Base-by-base conservation (phyloP, 306 rosid species). In the Prunus campanulata region DNA sequence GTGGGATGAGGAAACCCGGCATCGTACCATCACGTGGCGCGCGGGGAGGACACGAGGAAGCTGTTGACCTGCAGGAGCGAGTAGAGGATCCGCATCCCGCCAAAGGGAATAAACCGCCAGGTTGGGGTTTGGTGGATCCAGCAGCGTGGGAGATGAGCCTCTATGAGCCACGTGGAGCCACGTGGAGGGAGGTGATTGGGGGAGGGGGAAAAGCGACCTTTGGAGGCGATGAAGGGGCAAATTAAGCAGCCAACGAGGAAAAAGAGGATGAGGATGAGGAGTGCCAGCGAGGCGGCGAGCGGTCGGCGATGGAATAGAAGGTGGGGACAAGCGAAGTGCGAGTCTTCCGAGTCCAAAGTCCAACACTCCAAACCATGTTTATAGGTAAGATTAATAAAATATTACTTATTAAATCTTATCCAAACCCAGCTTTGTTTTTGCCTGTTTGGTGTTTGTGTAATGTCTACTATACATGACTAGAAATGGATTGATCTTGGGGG, bases 181-280 rank as follows among this genome's bases (percentile, higher is more conserved):
- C 72, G 81, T 66, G 82, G 85, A 66, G 1, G 39, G 14, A 16
- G 2, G 44, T 56, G 6, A 30, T 3, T 6, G 20, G 50, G 16
- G 30, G 78, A 80, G 52, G 78, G 79, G 86, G 83, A 73, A 74
- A 74, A 55, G 24, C 79, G 89, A 54, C 96, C 86, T 25, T 91
- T 89, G 83, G 83, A 78, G 81, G 82, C 0, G 5, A 16, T 11
- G 83, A 86, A 89, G 78, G 80, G 93, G 2, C 90, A 56, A 8
- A 8, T 10, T 35, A 52, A 11, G 70, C 4, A 56, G 27, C 11
- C 25, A 65, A 70, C 61, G 11, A 57, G 20, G 19, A 13, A 60
- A 25, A 44, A 19, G 12, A 6, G 48, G 80, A 13, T 29, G 47
- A 71, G 76, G 54, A 78, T 27, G 30, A 15, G 29, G 63, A 6